Percentiles rank a stretch among this genome's conserved stretches.
These are phyloP conservation scores for Kingdonia uniflora DNA, from an alignment of 164 flowering plant genomes.

Conservation along the genomic window DNA sequence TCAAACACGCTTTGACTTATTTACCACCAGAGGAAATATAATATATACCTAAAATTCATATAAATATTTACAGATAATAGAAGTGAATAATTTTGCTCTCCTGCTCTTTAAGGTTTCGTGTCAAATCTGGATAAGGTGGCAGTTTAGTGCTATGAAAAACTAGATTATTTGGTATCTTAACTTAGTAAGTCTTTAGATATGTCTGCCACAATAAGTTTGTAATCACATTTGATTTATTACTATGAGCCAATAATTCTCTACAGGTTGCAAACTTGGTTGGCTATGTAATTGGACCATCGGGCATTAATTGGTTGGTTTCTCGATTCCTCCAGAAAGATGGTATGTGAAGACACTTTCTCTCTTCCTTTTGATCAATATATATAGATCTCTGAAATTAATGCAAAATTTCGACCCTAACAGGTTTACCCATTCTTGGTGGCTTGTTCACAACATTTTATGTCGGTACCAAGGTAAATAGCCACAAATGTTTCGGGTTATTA, in stretches of 20 bases:
- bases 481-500: background rate
- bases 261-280: conserved; percentile 96
- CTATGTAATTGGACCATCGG: conserved; percentile 84
- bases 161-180: too few species aligned
- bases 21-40: too few species aligned
- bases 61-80: too few species aligned
- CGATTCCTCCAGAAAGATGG: conserved; percentile 62
- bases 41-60: too few species aligned
- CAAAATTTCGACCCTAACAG: conserved; percentile 24
- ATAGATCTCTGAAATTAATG: conserved; percentile 1
- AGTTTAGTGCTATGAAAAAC: too few species aligned
- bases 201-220: too few species aligned
- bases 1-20: too few species aligned
- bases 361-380: background rate
- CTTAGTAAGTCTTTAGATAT: too few species aligned
- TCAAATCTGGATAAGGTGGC: too few species aligned
- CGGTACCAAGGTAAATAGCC: conserved; percentile 68
- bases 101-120: too few species aligned
- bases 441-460: conserved; percentile 72
- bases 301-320: conserved; percentile 64
- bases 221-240: too few species aligned
- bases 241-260: conserved; percentile 4
- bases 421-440: conserved; percentile 56
- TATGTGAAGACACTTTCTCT: conserved; percentile 14
- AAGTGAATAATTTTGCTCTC: too few species aligned